phyloP scores from a whole-genome alignment of 805 yeast species.

The Teunomyces aglyptinius region DNA sequence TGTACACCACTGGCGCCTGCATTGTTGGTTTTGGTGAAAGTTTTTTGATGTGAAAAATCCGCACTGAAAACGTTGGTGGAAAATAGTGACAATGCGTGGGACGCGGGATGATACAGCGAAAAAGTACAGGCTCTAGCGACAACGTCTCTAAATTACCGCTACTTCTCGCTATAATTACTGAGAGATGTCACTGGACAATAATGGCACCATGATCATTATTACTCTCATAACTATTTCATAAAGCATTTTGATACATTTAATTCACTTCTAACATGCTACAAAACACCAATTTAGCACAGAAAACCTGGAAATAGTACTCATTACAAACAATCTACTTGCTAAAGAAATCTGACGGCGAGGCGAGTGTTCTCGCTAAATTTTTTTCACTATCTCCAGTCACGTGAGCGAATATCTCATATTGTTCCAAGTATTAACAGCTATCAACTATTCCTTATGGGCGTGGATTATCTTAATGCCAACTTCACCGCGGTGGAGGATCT shows the following conservation, averaged over 20 bases:
- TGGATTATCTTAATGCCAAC: constrained; percentile 32
- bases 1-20: constrained; percentile 49
- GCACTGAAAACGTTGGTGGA: not conserved
- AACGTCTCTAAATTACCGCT: not conserved
- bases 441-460: not conserved
- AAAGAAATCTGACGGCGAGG: too few species aligned
- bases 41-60: not conserved
- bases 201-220: too few species aligned
- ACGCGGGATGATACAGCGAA: not conserved
- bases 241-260: too few species aligned
- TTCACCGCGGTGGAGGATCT: constrained; percentile 37
- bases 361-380: too few species aligned
- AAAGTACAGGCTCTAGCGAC: not conserved
- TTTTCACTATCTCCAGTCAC: too few species aligned
- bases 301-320: too few species aligned
- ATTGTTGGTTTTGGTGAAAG: constrained; percentile 16
- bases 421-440: not conserved
- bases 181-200: not conserved
- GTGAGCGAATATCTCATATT: too few species aligned
- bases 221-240: too few species aligned
- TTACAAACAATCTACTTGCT: too few species aligned
- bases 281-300: too few species aligned
- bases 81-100: constrained; percentile 8
- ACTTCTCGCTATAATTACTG: not conserved
- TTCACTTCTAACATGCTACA: too few species aligned